phyloP scores from a whole-genome alignment of 306 rosid species.

The Begonia fuchsioides region DNA sequence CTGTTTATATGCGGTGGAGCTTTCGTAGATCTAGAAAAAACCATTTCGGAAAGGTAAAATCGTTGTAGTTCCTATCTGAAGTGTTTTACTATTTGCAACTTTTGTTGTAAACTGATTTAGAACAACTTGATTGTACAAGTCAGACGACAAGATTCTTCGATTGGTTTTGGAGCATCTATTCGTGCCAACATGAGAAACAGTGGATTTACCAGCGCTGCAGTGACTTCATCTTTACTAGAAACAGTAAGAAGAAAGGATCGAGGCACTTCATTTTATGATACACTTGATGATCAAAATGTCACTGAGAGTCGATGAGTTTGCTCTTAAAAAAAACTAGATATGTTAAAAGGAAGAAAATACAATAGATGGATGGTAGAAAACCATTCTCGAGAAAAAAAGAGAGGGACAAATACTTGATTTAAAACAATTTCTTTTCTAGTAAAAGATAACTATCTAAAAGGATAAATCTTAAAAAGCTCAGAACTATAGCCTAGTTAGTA shows the following conservation, averaged over 20 bases:
- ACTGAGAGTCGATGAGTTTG: too few relatives aligned
- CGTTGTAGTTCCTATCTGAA: constrained; percentile 3
- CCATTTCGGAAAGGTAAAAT: constrained; percentile 87
- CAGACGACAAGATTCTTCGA: constrained; percentile 96
- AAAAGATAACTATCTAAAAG: too few relatives aligned
- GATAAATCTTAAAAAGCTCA: too few relatives aligned
- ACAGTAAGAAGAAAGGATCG: constrained; percentile 32
- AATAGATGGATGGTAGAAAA: too few relatives aligned
- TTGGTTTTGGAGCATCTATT: constrained; percentile 93
- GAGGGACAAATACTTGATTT: too few relatives aligned
- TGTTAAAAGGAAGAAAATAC: too few relatives aligned
- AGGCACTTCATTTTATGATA: too few relatives aligned
- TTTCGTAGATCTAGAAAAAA: constrained; percentile 87
- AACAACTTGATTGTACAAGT: constrained; percentile 12
- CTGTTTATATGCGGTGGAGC: constrained; percentile 98
- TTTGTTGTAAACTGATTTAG: background rate
- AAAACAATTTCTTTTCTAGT: too few relatives aligned
- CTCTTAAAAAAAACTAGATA: too few relatives aligned
- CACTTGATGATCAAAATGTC: too few relatives aligned
- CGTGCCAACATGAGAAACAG: constrained; percentile 86
- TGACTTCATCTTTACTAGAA: constrained; percentile 82
- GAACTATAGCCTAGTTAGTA: too few relatives aligned
- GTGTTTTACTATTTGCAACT: constrained; percentile 1
- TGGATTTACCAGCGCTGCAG: constrained; percentile 41
- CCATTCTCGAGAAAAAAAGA: background rate